Base-by-base conservation (phyloP, 768 basidiomycete species). In the Tricholoma saponaceum region DNA sequence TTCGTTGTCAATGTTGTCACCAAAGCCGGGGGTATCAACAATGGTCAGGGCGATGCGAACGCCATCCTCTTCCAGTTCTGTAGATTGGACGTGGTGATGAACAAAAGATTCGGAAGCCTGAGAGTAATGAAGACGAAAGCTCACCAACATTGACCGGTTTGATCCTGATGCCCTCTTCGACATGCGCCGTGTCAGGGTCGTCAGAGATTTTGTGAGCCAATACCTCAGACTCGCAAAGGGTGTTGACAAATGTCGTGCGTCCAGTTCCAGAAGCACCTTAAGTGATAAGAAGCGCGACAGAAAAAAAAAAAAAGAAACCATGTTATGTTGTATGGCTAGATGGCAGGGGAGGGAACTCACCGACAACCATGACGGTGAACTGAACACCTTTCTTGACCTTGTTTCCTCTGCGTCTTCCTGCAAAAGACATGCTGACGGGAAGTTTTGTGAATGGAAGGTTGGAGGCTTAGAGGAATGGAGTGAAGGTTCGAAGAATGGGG, bases 341-440 rank as follows among this genome's bases (percentile, higher is more conserved):
- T 18, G 39, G 35, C 25, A 52, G 46, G 43, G 53, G 50, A 58
- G 61, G 46, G 62, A 60, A 83, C 92, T 68, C 61, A 96, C 96
- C 96, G 69, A 96, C 94, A 55, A 98, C 96, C 92, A 95, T 95
- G 67, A 98, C 73, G 64, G 96, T 98, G 77, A 98, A 92, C 77
- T 96, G 94, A 54, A 98, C 91, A 70, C 95, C 96, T 85, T 98
- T 98, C 80, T 98, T 98, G 75, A 92, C 93, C 74, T 98, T 98
- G 79, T 92, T 94, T 69, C 87, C 87, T 70, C 89, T 83, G 71
- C 90, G 87, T 78, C 89, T 84, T 69, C 87, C 90, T 66, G 90
- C 88, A 70, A 89, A 90, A 66, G 90, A 90, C 88, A 90, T 92
- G 71, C 71, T 78, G 61, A 59, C 60, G 51, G 56, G 56, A 55